phyloP scores from a whole-genome alignment of 305 asterid species.

The Solanum hybrid region DNA sequence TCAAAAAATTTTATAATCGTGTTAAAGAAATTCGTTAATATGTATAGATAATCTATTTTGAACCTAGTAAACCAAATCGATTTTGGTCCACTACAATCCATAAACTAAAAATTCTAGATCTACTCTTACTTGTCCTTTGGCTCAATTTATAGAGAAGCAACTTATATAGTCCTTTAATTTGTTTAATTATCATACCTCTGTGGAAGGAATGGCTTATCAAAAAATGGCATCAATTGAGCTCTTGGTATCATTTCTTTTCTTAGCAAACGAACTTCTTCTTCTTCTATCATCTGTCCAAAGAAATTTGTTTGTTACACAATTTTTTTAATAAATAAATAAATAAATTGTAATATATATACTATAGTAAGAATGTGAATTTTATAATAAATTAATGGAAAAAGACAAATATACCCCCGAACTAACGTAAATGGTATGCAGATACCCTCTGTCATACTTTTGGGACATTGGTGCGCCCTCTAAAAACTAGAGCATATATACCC shows the following conservation, averaged over 20 bases:
- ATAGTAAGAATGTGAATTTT: no score
- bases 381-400: no score
- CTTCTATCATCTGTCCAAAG: constrained; percentile 45
- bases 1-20: neutral
- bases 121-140: neutral
- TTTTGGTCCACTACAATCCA: neutral
- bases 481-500: no score
- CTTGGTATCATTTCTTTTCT: constrained; percentile 75
- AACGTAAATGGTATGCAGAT: no score
- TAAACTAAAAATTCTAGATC: neutral
- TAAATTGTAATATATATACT: no score
- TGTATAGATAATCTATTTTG: neutral
- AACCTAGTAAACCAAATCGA: neutral
- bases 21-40: neutral
- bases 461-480: no score
- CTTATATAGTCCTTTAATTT: neutral
- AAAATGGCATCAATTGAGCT: constrained; percentile 78
- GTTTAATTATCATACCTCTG: constrained; percentile 37
- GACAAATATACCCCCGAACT: no score
- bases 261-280: constrained; percentile 60
- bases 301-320: neutral
- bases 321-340: neutral
- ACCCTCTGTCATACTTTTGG: no score
- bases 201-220: constrained; percentile 66
- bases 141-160: neutral